Evolutionary conservation across 2,329 filamentous ascomycete genomes (phyloP).

Genomic region (Ceratocystis cubensis): DNA sequence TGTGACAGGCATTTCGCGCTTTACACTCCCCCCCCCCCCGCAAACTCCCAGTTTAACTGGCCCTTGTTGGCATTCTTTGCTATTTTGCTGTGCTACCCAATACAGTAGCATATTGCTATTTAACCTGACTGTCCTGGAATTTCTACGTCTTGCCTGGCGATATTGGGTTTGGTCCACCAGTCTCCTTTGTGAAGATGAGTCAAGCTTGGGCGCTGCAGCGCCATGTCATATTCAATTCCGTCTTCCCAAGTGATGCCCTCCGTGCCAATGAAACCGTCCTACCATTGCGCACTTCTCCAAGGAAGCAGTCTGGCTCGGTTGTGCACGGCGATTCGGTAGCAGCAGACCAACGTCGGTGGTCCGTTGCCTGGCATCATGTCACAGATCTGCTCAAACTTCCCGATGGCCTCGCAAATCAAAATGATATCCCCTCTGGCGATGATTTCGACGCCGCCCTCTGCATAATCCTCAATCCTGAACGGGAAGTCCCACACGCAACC

Average conservation of each 20-base stretch:
- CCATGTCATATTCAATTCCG: conserved; percentile 41
- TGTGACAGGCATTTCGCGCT: background rate
- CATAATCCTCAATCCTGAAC: conserved; percentile 39
- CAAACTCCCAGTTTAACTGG: background rate
- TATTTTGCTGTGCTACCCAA: background rate
- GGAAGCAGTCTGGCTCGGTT: conserved; percentile 10
- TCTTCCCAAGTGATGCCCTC: conserved; percentile 41
- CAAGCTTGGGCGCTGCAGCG: conserved; percentile 29
- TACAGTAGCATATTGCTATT: background rate
- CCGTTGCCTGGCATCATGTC: conserved; percentile 50
- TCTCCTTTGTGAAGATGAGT: conserved; percentile 6
- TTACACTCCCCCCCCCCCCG: background rate
- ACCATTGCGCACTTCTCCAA: conserved; percentile 17
- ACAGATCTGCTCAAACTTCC: conserved; percentile 46
- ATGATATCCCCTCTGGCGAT: conserved; percentile 28
- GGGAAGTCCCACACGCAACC: conserved; percentile 36
- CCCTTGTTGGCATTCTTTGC: no score
- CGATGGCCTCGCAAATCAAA: background rate
- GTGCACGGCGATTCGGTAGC: conserved; percentile 20
- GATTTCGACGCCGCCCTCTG: conserved; percentile 41
- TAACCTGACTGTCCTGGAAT: background rate
- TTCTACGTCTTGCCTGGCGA: background rate
- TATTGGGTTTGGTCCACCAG: background rate
- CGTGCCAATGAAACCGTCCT: conserved; percentile 22
- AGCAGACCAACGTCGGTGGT: conserved; percentile 44